Evolutionary conservation across 2,329 filamentous ascomycete genomes (phyloP).

Genomic region (Trichoderma atrobrunneum): DNA sequence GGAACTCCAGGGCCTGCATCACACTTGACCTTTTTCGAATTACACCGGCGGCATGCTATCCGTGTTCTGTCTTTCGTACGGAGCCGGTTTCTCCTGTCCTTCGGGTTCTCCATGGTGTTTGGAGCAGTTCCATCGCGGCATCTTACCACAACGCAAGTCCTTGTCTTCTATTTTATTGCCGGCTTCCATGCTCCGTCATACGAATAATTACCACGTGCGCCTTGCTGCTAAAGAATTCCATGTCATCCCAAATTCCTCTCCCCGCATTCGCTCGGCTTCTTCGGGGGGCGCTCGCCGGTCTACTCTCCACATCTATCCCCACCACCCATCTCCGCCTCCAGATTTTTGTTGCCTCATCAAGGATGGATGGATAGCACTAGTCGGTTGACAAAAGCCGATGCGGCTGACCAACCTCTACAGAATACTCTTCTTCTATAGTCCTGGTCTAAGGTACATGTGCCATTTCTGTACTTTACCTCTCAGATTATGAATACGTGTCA

Average conservation of each 20-base stretch:
- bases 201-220: neutral
- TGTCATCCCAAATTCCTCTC: neutral
- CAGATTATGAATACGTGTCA: neutral
- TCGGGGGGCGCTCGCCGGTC: neutral
- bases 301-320: neutral
- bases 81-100: neutral
- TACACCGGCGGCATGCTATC: slow-evolving; percentile 3
- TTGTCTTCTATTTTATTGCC: neutral
- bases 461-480: neutral
- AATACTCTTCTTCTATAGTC: neutral
- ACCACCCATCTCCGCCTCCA: neutral
- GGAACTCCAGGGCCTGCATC: slow-evolving; percentile 1
- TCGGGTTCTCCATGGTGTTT: neutral
- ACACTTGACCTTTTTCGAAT: slow-evolving; percentile 9
- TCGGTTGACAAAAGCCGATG: neutral
- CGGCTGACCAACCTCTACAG: neutral
- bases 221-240: neutral
- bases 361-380: neutral
- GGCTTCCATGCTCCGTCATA: neutral
- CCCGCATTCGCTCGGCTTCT: slow-evolving; percentile 3
- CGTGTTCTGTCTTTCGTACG: neutral
- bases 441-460: neutral
- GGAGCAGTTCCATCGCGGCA: neutral
- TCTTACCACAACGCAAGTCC: neutral
- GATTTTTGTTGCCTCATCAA: neutral